Evolutionary conservation across 352 stramenopile species (phyloP).

Genomic region (Thraustochytrium striatum): DNA sequence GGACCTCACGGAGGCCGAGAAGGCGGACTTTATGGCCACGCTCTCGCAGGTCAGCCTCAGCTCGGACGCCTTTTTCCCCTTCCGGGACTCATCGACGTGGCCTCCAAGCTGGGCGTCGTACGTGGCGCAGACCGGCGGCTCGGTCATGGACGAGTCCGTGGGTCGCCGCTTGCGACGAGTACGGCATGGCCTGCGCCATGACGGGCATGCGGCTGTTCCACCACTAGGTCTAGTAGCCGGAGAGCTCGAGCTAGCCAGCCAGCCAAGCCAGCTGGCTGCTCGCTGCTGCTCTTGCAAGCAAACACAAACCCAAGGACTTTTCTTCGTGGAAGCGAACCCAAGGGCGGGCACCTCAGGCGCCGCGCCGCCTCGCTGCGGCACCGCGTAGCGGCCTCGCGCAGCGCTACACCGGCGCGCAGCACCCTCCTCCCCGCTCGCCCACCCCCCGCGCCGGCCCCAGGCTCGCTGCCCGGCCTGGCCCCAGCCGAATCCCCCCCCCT

Average conservation of each 20-base stretch:
- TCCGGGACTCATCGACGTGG: slow-evolving; percentile 79
- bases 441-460: too few relatives aligned
- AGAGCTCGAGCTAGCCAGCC: too few relatives aligned
- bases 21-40: slow-evolving; percentile 85
- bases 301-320: too few relatives aligned
- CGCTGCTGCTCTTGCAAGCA: too few relatives aligned
- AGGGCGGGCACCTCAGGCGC: neutral
- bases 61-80: slow-evolving; percentile 98
- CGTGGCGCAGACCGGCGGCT: slow-evolving; percentile 92
- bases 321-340: neutral
- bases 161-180: slow-evolving; percentile 94
- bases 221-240: too few relatives aligned
- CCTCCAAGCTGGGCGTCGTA: slow-evolving; percentile 88
- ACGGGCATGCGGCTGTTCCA: slow-evolving; percentile 98
- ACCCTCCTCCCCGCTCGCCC: neutral
- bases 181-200: slow-evolving; percentile 98
- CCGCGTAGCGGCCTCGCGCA: neutral
- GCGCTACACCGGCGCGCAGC: neutral
- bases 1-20: slow-evolving; percentile 86
- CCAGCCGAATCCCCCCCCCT: too few relatives aligned
- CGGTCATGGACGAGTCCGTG: slow-evolving; percentile 76
- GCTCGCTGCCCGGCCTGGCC: too few relatives aligned
- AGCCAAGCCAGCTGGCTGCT: too few relatives aligned
- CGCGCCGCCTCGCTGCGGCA: neutral
- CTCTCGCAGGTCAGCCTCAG: slow-evolving; percentile 53